Conservation (phyloP, 495 filamentous ascomycete species). For the Xylaria scruposa region DNA sequence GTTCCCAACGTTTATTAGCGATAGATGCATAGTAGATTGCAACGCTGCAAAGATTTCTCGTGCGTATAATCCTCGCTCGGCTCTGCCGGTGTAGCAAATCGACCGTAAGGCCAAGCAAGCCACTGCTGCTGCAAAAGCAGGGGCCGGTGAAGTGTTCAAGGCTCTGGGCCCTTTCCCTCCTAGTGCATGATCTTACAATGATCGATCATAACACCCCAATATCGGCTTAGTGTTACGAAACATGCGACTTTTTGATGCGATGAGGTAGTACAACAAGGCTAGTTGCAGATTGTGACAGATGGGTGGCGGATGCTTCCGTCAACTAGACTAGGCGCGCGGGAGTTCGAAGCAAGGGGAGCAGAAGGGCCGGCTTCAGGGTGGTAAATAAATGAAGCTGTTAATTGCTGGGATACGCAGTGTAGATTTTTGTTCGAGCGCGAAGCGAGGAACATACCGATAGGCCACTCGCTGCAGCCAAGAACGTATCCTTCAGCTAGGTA, state of each 20-base stretch:
- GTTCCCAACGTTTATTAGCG: slow-evolving; percentile 2
- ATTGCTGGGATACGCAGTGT: background rate
- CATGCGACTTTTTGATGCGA: slow-evolving; percentile 5
- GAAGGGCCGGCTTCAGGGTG: slow-evolving; percentile 11
- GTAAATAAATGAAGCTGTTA: slow-evolving; percentile 12
- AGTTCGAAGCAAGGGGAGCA: slow-evolving; percentile 10
- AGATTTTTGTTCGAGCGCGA: background rate
- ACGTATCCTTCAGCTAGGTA: background rate
- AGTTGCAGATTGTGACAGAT: slow-evolving; percentile 13
- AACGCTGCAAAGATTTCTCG: background rate
- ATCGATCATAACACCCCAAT: background rate
- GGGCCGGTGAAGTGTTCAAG: background rate
- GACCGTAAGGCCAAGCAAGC: background rate
- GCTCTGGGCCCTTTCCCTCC: slow-evolving; percentile 13
- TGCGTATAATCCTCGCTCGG: slow-evolving; percentile 14
- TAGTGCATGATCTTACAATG: background rate
- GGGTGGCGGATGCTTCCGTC: slow-evolving; percentile 11
- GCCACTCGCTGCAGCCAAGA: slow-evolving; percentile 14
- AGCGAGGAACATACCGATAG: slow-evolving; percentile 9
- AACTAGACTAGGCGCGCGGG: slow-evolving; percentile 5
- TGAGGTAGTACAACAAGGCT: slow-evolving; percentile 13
- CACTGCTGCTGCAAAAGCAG: slow-evolving; percentile 10
- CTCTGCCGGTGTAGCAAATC: background rate
- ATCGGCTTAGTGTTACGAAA: slow-evolving; percentile 17
- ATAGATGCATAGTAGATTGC: background rate